phyloP scores from a whole-genome alignment of 73 alveolate genomes.

The Tetrahymena elliotti region DNA sequence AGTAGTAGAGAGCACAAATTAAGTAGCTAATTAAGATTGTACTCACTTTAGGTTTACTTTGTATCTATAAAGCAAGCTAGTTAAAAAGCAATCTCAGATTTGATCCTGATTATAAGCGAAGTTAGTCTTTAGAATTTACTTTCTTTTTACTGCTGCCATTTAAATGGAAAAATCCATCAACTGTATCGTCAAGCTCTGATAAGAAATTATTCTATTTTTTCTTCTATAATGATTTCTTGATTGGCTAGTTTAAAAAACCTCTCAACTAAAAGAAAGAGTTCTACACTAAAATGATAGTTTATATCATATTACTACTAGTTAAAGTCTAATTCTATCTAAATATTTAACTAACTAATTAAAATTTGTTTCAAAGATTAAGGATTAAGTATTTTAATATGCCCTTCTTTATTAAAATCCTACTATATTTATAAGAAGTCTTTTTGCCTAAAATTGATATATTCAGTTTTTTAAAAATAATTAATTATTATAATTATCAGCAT shows the following conservation, averaged over 20 bases:
- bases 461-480: neutral
- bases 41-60: neutral
- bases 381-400: no score
- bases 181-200: neutral
- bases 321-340: no score
- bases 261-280: neutral
- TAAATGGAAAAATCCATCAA: neutral
- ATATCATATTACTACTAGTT: neutral
- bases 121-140: neutral
- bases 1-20: neutral
- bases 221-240: neutral
- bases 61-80: neutral
- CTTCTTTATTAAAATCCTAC: neutral
- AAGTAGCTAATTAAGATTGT: neutral
- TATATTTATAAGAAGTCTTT: neutral
- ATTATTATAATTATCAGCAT: neutral
- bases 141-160: neutral
- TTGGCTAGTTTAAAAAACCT: neutral
- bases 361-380: no score
- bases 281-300: neutral
- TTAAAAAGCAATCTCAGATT: neutral
- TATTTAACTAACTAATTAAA: no score
- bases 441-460: neutral
- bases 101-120: neutral
- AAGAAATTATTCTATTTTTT: no score